Evolutionary conservation across 768 basidiomycete species (phyloP).

Genomic region (Boletus sp.): DNA sequence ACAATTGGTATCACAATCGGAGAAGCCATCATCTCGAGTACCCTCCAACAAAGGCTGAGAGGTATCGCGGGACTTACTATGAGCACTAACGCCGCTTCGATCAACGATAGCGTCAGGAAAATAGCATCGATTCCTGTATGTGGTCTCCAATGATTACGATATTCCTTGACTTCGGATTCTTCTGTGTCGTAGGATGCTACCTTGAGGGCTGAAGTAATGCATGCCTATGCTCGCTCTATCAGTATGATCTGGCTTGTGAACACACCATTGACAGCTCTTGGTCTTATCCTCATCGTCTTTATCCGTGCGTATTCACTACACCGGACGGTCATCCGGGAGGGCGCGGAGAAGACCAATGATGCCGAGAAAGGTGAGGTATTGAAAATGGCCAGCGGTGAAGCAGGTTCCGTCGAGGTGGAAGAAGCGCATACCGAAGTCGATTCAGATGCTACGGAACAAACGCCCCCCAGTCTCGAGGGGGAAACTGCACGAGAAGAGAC

Average conservation of each 20-base stretch:
- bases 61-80: conserved; percentile 27
- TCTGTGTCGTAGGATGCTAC: conserved; percentile 26
- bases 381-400: background rate
- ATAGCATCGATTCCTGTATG: conserved; percentile 36
- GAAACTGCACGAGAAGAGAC: background rate
- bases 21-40: conserved; percentile 66
- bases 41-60: conserved; percentile 25
- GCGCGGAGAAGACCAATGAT: conserved; percentile 21
- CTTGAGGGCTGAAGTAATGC: conserved; percentile 32
- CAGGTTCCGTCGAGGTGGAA: background rate
- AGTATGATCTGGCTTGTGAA: conserved; percentile 42
- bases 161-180: conserved; percentile 8
- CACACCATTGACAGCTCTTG: conserved; percentile 30
- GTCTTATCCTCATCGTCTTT: conserved; percentile 33
- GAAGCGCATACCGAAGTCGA: background rate
- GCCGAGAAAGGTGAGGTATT: conserved; percentile 26
- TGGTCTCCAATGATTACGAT: background rate
- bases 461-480: background rate
- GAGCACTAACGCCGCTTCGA: conserved; percentile 41
- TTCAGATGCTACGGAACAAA: conserved; percentile 1
- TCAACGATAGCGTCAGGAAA: conserved; percentile 47
- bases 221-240: conserved; percentile 38
- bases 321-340: conserved; percentile 20
- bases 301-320: conserved; percentile 38
- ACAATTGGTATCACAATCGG: conserved; percentile 75